Evolutionary conservation across 2,329 filamentous ascomycete species (phyloP), one percentile per base, ranked within the genome.

Genomic region (Pseudopyrenochaeta lycopersici): DNA sequence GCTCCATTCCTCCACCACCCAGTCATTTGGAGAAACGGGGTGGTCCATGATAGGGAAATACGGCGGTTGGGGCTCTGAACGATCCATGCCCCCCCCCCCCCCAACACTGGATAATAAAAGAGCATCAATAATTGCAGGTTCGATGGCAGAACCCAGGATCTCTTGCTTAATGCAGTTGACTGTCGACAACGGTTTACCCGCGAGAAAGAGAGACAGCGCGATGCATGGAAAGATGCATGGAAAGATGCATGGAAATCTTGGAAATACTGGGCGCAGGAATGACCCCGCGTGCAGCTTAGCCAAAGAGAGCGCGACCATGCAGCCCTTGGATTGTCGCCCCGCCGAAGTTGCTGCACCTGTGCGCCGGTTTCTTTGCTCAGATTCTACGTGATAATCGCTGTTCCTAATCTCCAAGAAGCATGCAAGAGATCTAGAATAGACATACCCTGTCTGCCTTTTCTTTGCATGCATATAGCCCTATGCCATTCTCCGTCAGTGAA

Each of bases 231-330:
- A 17, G 17, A 45, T 50, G 52, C 46, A 54, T 41, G 29, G 51
- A 49, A 49, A 23, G 6, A 31, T 47, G 52, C 46, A 50, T 33
- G 23, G 52, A 50, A 55, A 31, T 9, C 20, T 31, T 45, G 15
- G 21, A 27, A 20, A 30, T 12, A 15, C 18, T 11, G n/a, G 7
- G 20, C 21, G n/a, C 49, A 31, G 41, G 15, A 17, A 29, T 41
- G 17, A 45, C 48, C 48, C 43, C 39, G 27, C 39, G 33, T 9
- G n/a, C 17, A 7, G 10, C n/a, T 41, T 14, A 39, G 7, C 31
- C 33, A 40, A 2, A 38, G 21, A 21, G 7, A 42, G 15, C 23
- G 11, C 23, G 12, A 41, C 40, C 27, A 29, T 9, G 36, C 18
- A 10, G 20, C 23, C 9, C 21, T 23, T 30, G 27, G 23, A 7